Percentiles rank a stretch among this genome's conserved stretches.
phyloP scores from a whole-genome alignment of 768 basidiomycete genomes.

The Solioccasus polychromus region DNA sequence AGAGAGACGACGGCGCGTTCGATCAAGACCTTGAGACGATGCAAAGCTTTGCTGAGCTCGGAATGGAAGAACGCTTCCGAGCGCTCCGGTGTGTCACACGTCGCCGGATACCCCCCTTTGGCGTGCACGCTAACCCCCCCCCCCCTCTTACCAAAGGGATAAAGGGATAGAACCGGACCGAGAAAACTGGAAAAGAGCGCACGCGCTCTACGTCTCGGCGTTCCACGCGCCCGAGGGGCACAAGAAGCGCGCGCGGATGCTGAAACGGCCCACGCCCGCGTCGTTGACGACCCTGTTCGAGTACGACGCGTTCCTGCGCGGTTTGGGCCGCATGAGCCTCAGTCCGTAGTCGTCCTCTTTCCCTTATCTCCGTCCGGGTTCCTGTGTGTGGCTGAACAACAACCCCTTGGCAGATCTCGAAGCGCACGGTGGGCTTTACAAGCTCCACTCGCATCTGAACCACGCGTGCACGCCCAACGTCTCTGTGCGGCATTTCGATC shows the following conservation, averaged over 20 bases:
- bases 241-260: slow-evolving; percentile 55
- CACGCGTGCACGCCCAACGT: slow-evolving; percentile 81
- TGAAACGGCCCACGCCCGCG: slow-evolving; percentile 46
- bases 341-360: slow-evolving; percentile 47
- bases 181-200: slow-evolving; percentile 64
- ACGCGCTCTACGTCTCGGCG: slow-evolving; percentile 53
- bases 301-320: slow-evolving; percentile 71
- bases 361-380: background rate
- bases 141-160: slow-evolving; percentile 29
- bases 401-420: slow-evolving; percentile 56
- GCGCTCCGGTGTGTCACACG: slow-evolving; percentile 14
- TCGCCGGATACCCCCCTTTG: background rate
- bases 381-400: slow-evolving; percentile 2
- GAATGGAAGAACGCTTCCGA: slow-evolving; percentile 67
- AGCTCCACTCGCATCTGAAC: slow-evolving; percentile 83
- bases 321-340: slow-evolving; percentile 75
- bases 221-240: slow-evolving; percentile 62
- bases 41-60: slow-evolving; percentile 64
- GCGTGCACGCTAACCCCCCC: background rate
- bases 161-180: slow-evolving; percentile 54
- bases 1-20: slow-evolving; percentile 37
- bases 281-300: slow-evolving; percentile 63
- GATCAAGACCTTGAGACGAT: slow-evolving; percentile 54
- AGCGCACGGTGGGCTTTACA: slow-evolving; percentile 83
- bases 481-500: slow-evolving; percentile 75